Conservation (phyloP, 306 rosid genomes). For the Ziziphus jujuba region DNA sequence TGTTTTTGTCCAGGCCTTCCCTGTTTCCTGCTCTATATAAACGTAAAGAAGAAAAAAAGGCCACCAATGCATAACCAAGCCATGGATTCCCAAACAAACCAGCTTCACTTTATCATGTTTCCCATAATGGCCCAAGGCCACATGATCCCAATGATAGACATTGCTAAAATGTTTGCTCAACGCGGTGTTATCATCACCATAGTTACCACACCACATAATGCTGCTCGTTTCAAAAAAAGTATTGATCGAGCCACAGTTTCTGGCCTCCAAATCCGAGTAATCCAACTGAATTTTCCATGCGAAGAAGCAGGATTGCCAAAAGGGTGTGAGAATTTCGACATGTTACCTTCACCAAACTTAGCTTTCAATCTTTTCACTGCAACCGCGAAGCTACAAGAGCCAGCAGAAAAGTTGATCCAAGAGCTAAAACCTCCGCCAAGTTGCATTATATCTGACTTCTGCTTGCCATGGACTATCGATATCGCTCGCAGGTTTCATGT, state of each 20-base stretch:
- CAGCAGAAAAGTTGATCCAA: slow-evolving; percentile 29
- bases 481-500: slow-evolving; percentile 42
- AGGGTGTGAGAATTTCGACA: slow-evolving; percentile 48
- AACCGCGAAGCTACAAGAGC: slow-evolving; percentile 17
- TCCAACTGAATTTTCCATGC: slow-evolving; percentile 16
- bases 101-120: too few relatives aligned
- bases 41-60: too few relatives aligned
- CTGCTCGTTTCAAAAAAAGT: slow-evolving; percentile 6
- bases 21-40: too few relatives aligned
- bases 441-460: slow-evolving; percentile 43
- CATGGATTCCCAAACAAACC: too few relatives aligned
- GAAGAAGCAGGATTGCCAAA: slow-evolving; percentile 38
- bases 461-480: slow-evolving; percentile 46
- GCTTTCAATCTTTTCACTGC: slow-evolving; percentile 26
- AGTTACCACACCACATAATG: slow-evolving; percentile 26
- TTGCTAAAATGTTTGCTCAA: slow-evolving; percentile 24
- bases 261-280: slow-evolving; percentile 17
- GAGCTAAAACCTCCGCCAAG: slow-evolving; percentile 34
- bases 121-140: not conserved
- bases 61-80: too few relatives aligned
- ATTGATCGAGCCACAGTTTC: slow-evolving; percentile 14
- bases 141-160: slow-evolving; percentile 16
- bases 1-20: too few relatives aligned
- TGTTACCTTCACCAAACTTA: slow-evolving; percentile 25
- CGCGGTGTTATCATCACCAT: slow-evolving; percentile 13